Evolutionary conservation across 2,329 filamentous ascomycete genomes (phyloP).

Genomic region (Aspergillus clavatus): DNA sequence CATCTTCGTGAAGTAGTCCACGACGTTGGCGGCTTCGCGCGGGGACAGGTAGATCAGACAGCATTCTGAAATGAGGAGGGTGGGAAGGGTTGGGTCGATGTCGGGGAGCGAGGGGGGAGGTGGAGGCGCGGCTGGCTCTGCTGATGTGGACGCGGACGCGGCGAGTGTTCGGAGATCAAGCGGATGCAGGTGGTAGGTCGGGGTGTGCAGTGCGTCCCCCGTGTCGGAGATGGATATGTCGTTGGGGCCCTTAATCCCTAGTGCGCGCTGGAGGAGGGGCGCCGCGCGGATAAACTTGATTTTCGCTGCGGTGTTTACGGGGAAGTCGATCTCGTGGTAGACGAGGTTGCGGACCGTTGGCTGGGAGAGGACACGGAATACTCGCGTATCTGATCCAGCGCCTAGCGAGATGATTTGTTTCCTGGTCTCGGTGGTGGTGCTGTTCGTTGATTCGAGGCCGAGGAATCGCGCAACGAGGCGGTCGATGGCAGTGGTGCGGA

Average conservation of each 20-base stretch:
- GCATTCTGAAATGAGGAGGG: slow-evolving; percentile 87
- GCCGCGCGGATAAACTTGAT: slow-evolving; percentile 42
- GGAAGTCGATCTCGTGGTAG: slow-evolving; percentile 94
- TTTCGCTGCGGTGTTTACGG: slow-evolving; percentile 65
- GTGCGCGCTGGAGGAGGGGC: slow-evolving; percentile 25
- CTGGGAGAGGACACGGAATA: slow-evolving; percentile 64
- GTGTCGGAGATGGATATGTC: slow-evolving; percentile 34
- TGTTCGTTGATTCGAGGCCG: slow-evolving; percentile 9
- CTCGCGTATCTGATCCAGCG: slow-evolving; percentile 87
- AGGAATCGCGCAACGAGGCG: slow-evolving; percentile 70
- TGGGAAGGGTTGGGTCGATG: slow-evolving; percentile 60
- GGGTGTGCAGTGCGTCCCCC: slow-evolving; percentile 43
- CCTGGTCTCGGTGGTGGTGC: slow-evolving; percentile 19
- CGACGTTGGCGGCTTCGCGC: slow-evolving; percentile 57
- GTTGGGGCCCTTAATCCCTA: slow-evolving; percentile 27
- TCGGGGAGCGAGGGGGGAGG: slow-evolving; percentile 35
- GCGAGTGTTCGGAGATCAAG: slow-evolving; percentile 64
- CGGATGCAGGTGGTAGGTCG: slow-evolving; percentile 54
- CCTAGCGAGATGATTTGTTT: slow-evolving; percentile 86
- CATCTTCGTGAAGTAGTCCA: slow-evolving; percentile 60
- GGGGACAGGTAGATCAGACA: slow-evolving; percentile 84
- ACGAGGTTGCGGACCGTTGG: slow-evolving; percentile 49
- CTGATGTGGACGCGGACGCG: slow-evolving; percentile 5
- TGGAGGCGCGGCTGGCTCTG: slow-evolving; percentile 20
- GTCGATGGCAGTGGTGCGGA: slow-evolving; percentile 80